phyloP scores from a whole-genome alignment of 1,284 basidiomycete genomes.

The Ganoderma multipileum region DNA sequence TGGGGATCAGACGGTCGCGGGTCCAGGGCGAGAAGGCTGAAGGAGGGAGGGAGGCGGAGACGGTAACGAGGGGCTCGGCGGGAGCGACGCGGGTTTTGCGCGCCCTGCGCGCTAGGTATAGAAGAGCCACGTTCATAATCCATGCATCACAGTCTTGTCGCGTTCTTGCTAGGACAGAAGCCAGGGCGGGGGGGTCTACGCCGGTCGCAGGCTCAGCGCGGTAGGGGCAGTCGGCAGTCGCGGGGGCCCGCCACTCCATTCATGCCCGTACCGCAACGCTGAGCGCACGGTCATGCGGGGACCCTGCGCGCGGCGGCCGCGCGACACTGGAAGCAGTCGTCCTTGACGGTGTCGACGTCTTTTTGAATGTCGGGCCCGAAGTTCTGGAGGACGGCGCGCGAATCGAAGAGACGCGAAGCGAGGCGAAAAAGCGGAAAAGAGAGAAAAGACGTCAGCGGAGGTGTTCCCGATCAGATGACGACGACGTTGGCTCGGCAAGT shows the following conservation, averaged over 20 bases:
- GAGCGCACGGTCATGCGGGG: conserved; percentile 34
- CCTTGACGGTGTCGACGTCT: conserved; percentile 46
- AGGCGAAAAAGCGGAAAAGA: neutral
- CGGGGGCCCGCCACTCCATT: neutral
- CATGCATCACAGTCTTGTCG: neutral
- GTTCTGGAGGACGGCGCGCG: conserved; percentile 36
- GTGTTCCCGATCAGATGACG: neutral
- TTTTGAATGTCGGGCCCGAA: conserved; percentile 49
- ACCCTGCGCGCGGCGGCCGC: conserved; percentile 42
- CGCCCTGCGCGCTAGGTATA: conserved; percentile 18
- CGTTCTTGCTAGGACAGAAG: too few relatives aligned
- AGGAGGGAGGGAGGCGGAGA: neutral
- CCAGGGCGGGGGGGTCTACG: neutral
- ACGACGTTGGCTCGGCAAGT: neutral
- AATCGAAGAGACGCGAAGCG: neutral
- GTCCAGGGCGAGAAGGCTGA: neutral
- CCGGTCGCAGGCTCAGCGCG: neutral
- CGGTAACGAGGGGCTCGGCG: neutral
- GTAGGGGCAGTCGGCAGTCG: neutral
- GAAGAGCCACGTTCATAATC: neutral
- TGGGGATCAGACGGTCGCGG: neutral
- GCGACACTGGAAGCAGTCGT: conserved; percentile 48
- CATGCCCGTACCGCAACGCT: neutral
- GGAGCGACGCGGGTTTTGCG: conserved; percentile 9
- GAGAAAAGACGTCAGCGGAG: conserved; percentile 5